Evolutionary conservation across 129 eudicot genomes (phyloP).

Genomic region (Saussurea involucrata): DNA sequence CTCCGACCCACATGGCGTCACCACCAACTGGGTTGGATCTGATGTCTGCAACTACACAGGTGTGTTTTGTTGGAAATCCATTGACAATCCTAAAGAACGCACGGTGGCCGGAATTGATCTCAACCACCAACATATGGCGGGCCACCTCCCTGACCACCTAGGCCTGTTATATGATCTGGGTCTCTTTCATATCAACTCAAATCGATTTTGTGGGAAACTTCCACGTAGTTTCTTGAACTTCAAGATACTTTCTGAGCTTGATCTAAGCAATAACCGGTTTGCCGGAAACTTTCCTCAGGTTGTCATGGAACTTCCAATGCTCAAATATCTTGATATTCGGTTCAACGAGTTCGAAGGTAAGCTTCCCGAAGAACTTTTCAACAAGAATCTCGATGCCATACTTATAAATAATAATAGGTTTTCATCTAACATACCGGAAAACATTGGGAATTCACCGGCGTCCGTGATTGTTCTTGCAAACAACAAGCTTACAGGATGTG

Average conservation of each 20-base stretch:
- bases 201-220: conserved; percentile 70
- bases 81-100: conserved; percentile 35
- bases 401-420: conserved; percentile 64
- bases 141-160: conserved; percentile 56
- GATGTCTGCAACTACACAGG: conserved; percentile 74
- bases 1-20: conserved; percentile 59
- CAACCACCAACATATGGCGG: conserved; percentile 72
- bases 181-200: conserved; percentile 65
- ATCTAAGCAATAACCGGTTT: conserved; percentile 74
- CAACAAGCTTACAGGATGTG: conserved; percentile 59
- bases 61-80: conserved; percentile 51
- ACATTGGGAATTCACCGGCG: conserved; percentile 55
- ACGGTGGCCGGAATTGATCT: conserved; percentile 70
- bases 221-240: conserved; percentile 51
- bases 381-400: conserved; percentile 65
- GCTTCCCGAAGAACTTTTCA: conserved; percentile 52
- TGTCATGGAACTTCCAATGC: conserved; percentile 42
- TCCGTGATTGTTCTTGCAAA: conserved; percentile 66
- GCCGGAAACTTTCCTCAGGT: conserved; percentile 58
- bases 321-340: conserved; percentile 60
- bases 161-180: conserved; percentile 54
- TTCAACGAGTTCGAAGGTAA: conserved; percentile 75
- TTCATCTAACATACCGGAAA: conserved; percentile 45
- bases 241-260: conserved; percentile 58
- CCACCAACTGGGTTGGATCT: conserved; percentile 56